A percentile compares a stretch with the other conserved stretches of the same genome.
These are phyloP conservation scores for Hyphodiscus sp. DNA, from an alignment of 2,329 filamentous ascomycete species.

Conservation along the genomic window DNA sequence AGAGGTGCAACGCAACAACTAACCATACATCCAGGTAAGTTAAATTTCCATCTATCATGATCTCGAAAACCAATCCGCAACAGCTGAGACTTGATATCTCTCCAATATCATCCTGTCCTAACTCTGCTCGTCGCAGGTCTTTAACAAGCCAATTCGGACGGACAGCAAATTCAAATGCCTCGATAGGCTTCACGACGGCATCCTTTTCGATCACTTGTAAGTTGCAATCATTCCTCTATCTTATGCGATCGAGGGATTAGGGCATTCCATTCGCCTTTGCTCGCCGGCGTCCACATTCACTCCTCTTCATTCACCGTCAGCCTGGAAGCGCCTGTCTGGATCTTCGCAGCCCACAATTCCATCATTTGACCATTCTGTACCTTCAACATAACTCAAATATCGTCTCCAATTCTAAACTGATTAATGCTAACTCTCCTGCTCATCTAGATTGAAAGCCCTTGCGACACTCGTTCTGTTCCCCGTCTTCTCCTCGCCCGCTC, in stretches of 20 bases:
- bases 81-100: constrained; percentile 9
- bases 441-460: constrained; percentile 15
- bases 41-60: constrained; percentile 9
- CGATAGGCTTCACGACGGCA: constrained; percentile 29
- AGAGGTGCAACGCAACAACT: constrained; percentile 14
- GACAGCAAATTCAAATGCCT: constrained; percentile 28
- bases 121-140: constrained; percentile 19
- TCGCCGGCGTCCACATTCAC: constrained; percentile 10
- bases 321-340: constrained; percentile 20
- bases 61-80: constrained; percentile 8
- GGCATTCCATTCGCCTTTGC: constrained; percentile 7
- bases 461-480: constrained; percentile 19
- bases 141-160: constrained; percentile 22
- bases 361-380: constrained; percentile 20
- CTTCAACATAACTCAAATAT: constrained; percentile 20
- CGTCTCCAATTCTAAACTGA: constrained; percentile 14
- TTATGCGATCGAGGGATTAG: constrained; percentile 29
- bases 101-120: constrained; percentile 15
- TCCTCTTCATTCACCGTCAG: constrained; percentile 17
- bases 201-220: constrained; percentile 27
- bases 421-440: constrained; percentile 16
- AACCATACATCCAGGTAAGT: constrained; percentile 20
- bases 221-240: constrained; percentile 21
- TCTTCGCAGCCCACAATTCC: constrained; percentile 21
- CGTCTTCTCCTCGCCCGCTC: constrained; percentile 18